Conservation (phyloP, 768 basidiomycete genomes). For the Tubosaeta sp. region DNA sequence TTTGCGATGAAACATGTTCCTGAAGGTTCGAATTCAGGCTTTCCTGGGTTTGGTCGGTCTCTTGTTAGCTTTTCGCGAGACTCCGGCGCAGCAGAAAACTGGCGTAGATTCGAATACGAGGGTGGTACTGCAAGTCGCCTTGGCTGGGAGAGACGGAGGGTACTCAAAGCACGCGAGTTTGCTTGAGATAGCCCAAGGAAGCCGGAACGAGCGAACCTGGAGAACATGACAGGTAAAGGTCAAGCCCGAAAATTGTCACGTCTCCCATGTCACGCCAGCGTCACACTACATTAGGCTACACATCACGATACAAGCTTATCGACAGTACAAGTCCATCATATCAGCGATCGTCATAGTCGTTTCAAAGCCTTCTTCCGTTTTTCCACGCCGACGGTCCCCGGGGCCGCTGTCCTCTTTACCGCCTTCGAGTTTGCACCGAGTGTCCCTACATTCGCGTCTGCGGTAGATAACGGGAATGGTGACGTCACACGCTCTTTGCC, state of each 20-base stretch:
- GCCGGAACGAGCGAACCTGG: conserved; percentile 4
- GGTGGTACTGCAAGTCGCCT: background rate
- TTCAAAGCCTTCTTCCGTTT: conserved; percentile 90
- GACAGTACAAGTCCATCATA: background rate
- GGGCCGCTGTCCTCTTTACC: conserved; percentile 59
- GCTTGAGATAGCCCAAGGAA: conserved; percentile 8
- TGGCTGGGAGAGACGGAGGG: conserved; percentile 5
- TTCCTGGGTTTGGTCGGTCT: background rate
- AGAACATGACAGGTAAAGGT: too few species aligned
- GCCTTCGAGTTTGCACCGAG: conserved; percentile 48
- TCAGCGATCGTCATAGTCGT: conserved; percentile 45
- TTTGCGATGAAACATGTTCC: conserved; percentile 46
- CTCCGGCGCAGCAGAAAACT: conserved; percentile 17
- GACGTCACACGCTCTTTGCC: conserved; percentile 61
- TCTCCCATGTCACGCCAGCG: conserved; percentile 14
- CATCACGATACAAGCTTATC: conserved; percentile 1
- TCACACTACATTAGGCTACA: conserved; percentile 12
- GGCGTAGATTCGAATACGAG: conserved; percentile 7
- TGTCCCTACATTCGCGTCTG: conserved; percentile 62
- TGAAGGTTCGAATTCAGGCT: conserved; percentile 23
- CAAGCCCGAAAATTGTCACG: conserved; percentile 13
- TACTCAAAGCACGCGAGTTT: conserved; percentile 13
- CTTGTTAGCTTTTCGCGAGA: conserved; percentile 1
- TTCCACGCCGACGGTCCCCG: conserved; percentile 57
- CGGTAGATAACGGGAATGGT: conserved; percentile 65